Conservation (phyloP, 345 rosid genomes). For the Camelina laxa region DNA sequence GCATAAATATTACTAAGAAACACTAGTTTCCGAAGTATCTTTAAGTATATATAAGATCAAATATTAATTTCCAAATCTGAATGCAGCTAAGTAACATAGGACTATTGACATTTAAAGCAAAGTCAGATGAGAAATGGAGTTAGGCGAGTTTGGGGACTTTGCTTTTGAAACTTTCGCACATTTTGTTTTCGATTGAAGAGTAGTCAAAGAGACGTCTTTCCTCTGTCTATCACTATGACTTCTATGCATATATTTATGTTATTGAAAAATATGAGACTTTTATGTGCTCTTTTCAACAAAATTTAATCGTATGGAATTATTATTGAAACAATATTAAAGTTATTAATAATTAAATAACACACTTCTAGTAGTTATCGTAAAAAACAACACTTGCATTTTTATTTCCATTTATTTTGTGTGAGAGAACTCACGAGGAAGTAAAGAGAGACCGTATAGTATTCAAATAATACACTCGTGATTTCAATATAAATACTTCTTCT, state of each 20-base stretch:
- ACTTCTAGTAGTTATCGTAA: not conserved
- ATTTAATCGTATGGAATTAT: slow-evolving; percentile 4
- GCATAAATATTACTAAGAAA: not conserved
- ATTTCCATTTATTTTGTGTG: not conserved
- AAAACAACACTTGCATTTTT: not conserved
- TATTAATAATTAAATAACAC: not conserved
- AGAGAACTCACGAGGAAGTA: not conserved
- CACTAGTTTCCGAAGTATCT: not conserved
- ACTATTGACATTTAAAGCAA: slow-evolving; percentile 41
- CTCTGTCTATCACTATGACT: slow-evolving; percentile 37
- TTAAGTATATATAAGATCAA: not conserved
- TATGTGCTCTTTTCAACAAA: slow-evolving; percentile 1
- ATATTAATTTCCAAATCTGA: not conserved
- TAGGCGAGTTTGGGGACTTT: slow-evolving; percentile 44
- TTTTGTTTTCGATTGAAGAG: slow-evolving; percentile 27
- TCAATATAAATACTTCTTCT: not conserved
- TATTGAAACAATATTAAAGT: not conserved
- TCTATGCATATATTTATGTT: slow-evolving; percentile 8
- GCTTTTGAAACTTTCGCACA: slow-evolving; percentile 37
- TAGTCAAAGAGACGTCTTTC: slow-evolving; percentile 46
- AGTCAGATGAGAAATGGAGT: slow-evolving; percentile 45
- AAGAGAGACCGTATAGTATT: not conserved
- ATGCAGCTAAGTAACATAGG: slow-evolving; percentile 11
- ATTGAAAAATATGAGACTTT: slow-evolving; percentile 27
- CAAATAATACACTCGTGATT: not conserved